Evolutionary conservation across 257 asterid species (phyloP).

Genomic region (Solanum lycopersicoides): DNA sequence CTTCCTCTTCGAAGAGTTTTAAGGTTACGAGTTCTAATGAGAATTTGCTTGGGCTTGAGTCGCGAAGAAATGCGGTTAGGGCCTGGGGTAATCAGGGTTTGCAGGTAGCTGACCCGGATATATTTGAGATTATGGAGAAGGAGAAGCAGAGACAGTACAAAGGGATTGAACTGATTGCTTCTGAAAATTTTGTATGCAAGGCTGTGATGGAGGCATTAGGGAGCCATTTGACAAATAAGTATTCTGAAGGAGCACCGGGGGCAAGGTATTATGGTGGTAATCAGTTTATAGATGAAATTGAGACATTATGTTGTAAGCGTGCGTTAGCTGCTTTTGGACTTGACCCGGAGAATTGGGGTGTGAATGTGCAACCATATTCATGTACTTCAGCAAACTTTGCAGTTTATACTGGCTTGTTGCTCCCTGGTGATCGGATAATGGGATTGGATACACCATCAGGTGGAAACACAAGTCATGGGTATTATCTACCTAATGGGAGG

Average conservation of each 20-base stretch:
- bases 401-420: slow-evolving; percentile 70
- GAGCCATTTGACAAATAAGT: slow-evolving; percentile 78
- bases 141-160: slow-evolving; percentile 74
- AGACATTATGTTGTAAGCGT: slow-evolving; percentile 54
- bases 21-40: slow-evolving; percentile 13
- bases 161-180: slow-evolving; percentile 83
- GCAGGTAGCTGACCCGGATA: slow-evolving; percentile 54
- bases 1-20: slow-evolving; percentile 18
- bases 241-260: slow-evolving; percentile 83
- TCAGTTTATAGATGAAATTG: slow-evolving; percentile 79
- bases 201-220: slow-evolving; percentile 87
- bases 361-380: slow-evolving; percentile 83
- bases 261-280: slow-evolving; percentile 82
- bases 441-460: slow-evolving; percentile 93
- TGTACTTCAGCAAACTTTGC: slow-evolving; percentile 89
- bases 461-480: slow-evolving; percentile 97
- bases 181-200: slow-evolving; percentile 77
- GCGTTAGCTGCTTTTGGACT: slow-evolving; percentile 77
- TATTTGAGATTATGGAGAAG: slow-evolving; percentile 63
- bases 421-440: slow-evolving; percentile 93
- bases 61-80: slow-evolving; percentile 39
- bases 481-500: slow-evolving; percentile 85
- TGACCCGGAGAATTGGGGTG: slow-evolving; percentile 75
- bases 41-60: slow-evolving; percentile 29
- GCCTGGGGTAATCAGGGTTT: slow-evolving; percentile 88